These are phyloP conservation scores for Conringia planisiliqua DNA, from an alignment of 345 rosid species.

Conservation along the genomic window DNA sequence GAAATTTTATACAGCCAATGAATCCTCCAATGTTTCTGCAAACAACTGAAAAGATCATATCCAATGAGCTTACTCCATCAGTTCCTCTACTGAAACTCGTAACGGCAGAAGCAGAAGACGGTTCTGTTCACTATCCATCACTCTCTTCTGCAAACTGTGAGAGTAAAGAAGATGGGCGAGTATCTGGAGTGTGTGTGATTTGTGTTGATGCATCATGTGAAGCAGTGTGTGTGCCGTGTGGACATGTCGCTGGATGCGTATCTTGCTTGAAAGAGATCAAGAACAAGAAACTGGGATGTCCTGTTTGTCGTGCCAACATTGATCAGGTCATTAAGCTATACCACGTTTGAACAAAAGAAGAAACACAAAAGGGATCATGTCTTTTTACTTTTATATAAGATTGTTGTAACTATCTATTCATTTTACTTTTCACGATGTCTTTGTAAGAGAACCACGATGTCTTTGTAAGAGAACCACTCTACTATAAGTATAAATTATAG, in stretches of 20 bases:
- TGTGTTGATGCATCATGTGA: slow-evolving; percentile 91
- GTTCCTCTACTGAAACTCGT: slow-evolving; percentile 50
- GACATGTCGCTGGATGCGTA: slow-evolving; percentile 93
- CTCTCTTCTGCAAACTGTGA: slow-evolving; percentile 16
- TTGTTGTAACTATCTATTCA: too few relatives aligned
- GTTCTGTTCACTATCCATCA: slow-evolving; percentile 69
- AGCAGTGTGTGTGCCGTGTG: slow-evolving; percentile 94
- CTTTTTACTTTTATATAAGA: too few relatives aligned
- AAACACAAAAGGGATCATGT: not conserved
- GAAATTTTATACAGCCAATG: slow-evolving; percentile 41
- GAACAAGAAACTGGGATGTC: slow-evolving; percentile 86
- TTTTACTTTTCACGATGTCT: too few relatives aligned
- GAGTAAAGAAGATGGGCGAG: slow-evolving; percentile 39
- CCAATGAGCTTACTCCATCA: slow-evolving; percentile 39
- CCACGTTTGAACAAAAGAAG: slow-evolving; percentile 47
- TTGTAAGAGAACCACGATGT: too few relatives aligned
- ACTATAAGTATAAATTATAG: too few relatives aligned
- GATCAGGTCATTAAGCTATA: slow-evolving; percentile 70
- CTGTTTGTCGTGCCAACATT: slow-evolving; percentile 88
- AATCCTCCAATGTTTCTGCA: slow-evolving; percentile 71
- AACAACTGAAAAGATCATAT: not conserved
- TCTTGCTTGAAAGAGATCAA: slow-evolving; percentile 82
- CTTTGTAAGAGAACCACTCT: too few relatives aligned
- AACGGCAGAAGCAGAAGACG: slow-evolving; percentile 35
- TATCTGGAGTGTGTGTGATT: slow-evolving; percentile 53